phyloP scores from a whole-genome alignment of 1,284 basidiomycete genomes.

The Heliocybe sulcata region DNA sequence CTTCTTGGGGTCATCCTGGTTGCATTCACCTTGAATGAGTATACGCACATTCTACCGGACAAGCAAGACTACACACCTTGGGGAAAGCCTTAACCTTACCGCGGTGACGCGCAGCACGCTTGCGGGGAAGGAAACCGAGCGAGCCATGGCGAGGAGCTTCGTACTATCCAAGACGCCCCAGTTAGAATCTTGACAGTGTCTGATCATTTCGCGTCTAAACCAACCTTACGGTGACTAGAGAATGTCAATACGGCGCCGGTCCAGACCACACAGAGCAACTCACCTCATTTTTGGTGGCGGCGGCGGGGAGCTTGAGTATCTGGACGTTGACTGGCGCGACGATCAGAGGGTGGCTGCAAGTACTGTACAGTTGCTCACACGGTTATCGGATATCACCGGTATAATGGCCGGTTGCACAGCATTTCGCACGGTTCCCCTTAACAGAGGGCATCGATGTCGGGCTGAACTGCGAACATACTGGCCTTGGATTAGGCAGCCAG shows the following conservation, averaged over 20 bases:
- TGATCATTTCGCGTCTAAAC: constrained; percentile 11
- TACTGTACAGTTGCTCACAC: constrained; percentile 18
- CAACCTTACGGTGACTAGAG: constrained; percentile 34
- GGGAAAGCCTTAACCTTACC: constrained; percentile 99
- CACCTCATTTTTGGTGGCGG: constrained; percentile 33
- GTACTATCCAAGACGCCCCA: constrained; percentile 46
- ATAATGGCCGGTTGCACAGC: neutral
- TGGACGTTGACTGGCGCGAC: constrained; percentile 1
- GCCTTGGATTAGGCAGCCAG: too few species aligned
- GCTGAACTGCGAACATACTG: too few species aligned
- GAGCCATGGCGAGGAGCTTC: constrained; percentile 95
- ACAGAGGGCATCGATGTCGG: too few species aligned
- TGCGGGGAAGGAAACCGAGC: constrained; percentile 89
- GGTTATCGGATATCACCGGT: neutral
- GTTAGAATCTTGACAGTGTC: constrained; percentile 1
- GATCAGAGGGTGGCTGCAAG: constrained; percentile 22
- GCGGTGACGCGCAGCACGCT: constrained; percentile 92
- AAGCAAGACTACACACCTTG: constrained; percentile 47
- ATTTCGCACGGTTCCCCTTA: neutral
- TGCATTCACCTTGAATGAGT: constrained; percentile 4
- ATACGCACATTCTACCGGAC: constrained; percentile 5
- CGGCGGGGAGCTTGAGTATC: constrained; percentile 11
- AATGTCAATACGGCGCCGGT: neutral
- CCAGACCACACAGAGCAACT: constrained; percentile 9
- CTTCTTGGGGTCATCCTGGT: constrained; percentile 98